phyloP scores from a whole-genome alignment of 2,329 filamentous ascomycete species.

The Penicillium sp. region DNA sequence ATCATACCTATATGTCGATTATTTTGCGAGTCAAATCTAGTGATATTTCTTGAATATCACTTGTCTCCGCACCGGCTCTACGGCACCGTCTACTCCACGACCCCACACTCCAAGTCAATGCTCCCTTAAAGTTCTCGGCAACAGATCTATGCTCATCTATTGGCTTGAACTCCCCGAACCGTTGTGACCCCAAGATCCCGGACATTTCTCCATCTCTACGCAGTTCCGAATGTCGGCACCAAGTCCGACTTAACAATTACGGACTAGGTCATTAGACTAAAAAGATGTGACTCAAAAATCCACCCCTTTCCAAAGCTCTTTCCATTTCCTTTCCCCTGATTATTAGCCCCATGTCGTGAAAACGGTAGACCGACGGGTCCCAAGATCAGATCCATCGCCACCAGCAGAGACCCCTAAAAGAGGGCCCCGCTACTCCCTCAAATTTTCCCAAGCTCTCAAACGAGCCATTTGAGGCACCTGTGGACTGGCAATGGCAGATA shows the following conservation, averaged over 20 bases:
- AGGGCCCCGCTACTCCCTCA: not conserved
- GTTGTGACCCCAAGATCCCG: not conserved
- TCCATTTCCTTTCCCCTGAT: not conserved
- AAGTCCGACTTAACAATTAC: constrained; percentile 14
- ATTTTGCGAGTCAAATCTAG: too few relatives aligned
- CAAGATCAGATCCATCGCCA: constrained; percentile 3
- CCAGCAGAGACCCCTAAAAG: not conserved
- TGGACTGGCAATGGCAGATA: constrained; percentile 29
- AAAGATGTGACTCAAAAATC: not conserved
- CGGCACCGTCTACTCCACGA: constrained; percentile 17
- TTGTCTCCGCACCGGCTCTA: constrained; percentile 20
- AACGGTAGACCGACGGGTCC: constrained; percentile 5
- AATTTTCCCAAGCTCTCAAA: not conserved
- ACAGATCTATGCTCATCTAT: constrained; percentile 5
- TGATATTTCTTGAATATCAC: too few relatives aligned
- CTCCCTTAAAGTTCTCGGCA: not conserved
- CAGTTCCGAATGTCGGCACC: constrained; percentile 5
- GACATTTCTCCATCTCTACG: not conserved
- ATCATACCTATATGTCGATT: too few relatives aligned
- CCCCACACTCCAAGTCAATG: not conserved
- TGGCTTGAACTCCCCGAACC: constrained; percentile 13
- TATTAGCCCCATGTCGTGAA: constrained; percentile 7
- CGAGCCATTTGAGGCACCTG: not conserved
- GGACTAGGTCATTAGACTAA: constrained; percentile 3
- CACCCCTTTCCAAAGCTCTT: not conserved